Conservation (phyloP, 1,139 yeast genomes). For the Zygosaccharomyces pseudobailii region DNA sequence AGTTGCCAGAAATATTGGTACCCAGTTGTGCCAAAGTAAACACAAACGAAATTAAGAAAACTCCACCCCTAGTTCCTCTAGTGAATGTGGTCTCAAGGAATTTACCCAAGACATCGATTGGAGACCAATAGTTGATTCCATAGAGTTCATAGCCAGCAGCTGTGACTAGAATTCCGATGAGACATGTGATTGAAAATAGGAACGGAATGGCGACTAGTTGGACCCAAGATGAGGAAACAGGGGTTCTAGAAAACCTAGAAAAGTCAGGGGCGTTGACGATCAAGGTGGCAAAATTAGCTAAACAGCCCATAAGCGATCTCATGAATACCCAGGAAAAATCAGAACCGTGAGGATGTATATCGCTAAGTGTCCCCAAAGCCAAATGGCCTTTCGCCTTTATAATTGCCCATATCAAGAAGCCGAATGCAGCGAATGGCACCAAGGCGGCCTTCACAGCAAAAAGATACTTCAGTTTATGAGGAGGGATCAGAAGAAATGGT, state of each 20-base stretch:
- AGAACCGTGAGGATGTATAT: slow-evolving; percentile 23
- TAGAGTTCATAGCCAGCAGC: slow-evolving; percentile 71
- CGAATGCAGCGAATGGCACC: slow-evolving; percentile 77
- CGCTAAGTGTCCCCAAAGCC: slow-evolving; percentile 28
- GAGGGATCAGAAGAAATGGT: slow-evolving; percentile 77
- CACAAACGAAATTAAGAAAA: slow-evolving; percentile 69
- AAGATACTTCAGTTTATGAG: slow-evolving; percentile 74
- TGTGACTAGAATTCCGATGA: slow-evolving; percentile 82
- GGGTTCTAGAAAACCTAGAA: slow-evolving; percentile 68
- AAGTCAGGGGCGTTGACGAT: slow-evolving; percentile 89
- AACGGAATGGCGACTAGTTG: slow-evolving; percentile 67
- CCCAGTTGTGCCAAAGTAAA: slow-evolving; percentile 86
- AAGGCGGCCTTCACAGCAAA: slow-evolving; percentile 73
- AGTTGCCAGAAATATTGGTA: slow-evolving; percentile 87
- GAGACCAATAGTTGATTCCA: slow-evolving; percentile 77
- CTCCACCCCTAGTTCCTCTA: slow-evolving; percentile 83
- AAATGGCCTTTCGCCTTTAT: slow-evolving; percentile 41
- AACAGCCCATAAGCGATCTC: slow-evolving; percentile 68
- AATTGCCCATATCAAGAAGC: slow-evolving; percentile 75
- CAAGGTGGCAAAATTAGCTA: slow-evolving; percentile 83
- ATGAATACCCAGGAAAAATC: slow-evolving; percentile 67
- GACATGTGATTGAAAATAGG: slow-evolving; percentile 72
- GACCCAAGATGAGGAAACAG: slow-evolving; percentile 45
- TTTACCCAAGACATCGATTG: slow-evolving; percentile 66
- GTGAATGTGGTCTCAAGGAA: slow-evolving; percentile 58